Conservation (phyloP, 176 grass and related monocot species). For the Leersia perrieri region DNA sequence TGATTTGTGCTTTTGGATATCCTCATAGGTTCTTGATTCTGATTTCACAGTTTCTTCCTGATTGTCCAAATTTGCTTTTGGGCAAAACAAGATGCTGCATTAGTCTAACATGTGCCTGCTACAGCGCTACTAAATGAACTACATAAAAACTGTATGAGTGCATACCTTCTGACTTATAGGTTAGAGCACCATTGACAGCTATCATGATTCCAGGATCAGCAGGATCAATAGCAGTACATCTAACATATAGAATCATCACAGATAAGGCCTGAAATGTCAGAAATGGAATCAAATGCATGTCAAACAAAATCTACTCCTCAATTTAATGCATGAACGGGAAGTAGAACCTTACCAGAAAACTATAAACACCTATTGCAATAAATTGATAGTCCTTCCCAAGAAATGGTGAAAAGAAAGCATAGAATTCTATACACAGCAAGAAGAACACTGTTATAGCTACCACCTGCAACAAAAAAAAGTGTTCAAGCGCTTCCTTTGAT, state of each 20-base stretch:
- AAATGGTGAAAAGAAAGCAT: slow-evolving; percentile 98
- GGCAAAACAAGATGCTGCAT: slow-evolving; percentile 30
- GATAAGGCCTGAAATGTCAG: slow-evolving; percentile 65
- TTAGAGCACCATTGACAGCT: slow-evolving; percentile 54
- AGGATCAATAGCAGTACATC: slow-evolving; percentile 96
- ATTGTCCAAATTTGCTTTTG: slow-evolving; percentile 33
- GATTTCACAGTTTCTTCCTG: slow-evolving; percentile 41
- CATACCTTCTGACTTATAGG: slow-evolving; percentile 63
- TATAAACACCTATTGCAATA: slow-evolving; percentile 66
- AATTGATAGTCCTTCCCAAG: slow-evolving; percentile 75
- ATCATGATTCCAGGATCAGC: slow-evolving; percentile 90
- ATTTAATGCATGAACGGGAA: neutral
- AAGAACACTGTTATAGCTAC: slow-evolving; percentile 97
- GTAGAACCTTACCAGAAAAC: slow-evolving; percentile 71
- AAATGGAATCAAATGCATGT: slow-evolving; percentile 25
- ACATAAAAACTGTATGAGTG: slow-evolving; percentile 26
- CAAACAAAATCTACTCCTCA: slow-evolving; percentile 9
- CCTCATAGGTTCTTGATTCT: slow-evolving; percentile 20
- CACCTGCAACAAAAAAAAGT: slow-evolving; percentile 51
- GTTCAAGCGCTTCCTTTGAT: neutral
- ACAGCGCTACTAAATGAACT: slow-evolving; percentile 31
- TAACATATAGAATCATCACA: slow-evolving; percentile 81
- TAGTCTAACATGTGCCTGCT: slow-evolving; percentile 30
- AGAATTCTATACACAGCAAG: slow-evolving; percentile 90
- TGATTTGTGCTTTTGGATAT: slow-evolving; percentile 33